Evolutionary conservation across 352 stramenopile genomes (phyloP).

Genomic region (Phytophthora boehmeriae): DNA sequence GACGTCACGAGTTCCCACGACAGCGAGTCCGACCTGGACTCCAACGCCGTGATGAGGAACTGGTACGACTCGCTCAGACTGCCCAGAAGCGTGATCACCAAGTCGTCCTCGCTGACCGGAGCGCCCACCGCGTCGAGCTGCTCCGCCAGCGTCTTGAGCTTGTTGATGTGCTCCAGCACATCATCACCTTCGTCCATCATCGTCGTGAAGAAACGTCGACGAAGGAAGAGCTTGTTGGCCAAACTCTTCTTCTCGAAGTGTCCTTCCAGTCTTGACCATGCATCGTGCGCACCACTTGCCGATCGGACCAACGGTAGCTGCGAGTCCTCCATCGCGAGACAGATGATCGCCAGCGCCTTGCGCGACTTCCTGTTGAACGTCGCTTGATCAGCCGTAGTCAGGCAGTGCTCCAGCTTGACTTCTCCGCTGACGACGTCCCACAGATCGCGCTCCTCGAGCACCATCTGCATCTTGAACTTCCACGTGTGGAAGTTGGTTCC

Average conservation of each 20-base stretch:
- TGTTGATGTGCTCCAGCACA: slow-evolving; percentile 23
- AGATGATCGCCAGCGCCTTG: background rate
- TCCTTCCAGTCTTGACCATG: slow-evolving; percentile 22
- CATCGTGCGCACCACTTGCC: slow-evolving; percentile 13
- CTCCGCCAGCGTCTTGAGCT: slow-evolving; percentile 20
- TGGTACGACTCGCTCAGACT: slow-evolving; percentile 29
- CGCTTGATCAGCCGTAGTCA: no score
- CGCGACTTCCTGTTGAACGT: no score
- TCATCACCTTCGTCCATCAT: slow-evolving; percentile 32
- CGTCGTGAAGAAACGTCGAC: slow-evolving; percentile 25
- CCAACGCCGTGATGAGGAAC: slow-evolving; percentile 36
- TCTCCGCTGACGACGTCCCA: no score
- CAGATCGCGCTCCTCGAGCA: no score
- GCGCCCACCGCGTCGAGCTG: slow-evolving; percentile 15
- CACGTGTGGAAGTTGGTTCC: no score
- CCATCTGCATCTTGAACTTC: no score
- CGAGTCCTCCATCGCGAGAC: slow-evolving; percentile 26
- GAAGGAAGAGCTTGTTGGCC: slow-evolving; percentile 32
- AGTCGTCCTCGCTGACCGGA: slow-evolving; percentile 20
- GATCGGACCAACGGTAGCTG: slow-evolving; percentile 25
- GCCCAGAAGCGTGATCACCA: slow-evolving; percentile 26
- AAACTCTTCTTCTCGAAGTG: slow-evolving; percentile 32
- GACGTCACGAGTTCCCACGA: slow-evolving; percentile 17
- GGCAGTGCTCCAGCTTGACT: slow-evolving; percentile 21
- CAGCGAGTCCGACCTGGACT: slow-evolving; percentile 19